Conservation (phyloP, 768 basidiomycete species). For the Coprinopsis cinerea region DNA sequence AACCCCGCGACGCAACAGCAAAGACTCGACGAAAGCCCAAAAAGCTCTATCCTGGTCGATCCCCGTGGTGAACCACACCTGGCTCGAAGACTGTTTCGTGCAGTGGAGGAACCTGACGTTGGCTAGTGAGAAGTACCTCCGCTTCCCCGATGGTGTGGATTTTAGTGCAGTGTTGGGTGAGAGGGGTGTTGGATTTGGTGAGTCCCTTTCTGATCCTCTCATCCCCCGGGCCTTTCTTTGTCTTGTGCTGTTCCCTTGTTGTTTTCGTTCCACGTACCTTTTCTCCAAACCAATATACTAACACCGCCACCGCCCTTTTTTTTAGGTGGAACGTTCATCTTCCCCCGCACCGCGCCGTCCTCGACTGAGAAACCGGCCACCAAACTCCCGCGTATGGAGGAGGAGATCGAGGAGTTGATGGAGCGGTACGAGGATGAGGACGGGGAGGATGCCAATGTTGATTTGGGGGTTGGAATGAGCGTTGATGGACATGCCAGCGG, state of each 20-base stretch:
- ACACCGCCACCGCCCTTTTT: too few species aligned
- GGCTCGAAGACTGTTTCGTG: constrained; percentile 87
- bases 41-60: constrained; percentile 80
- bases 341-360: background rate
- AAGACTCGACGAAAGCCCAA: constrained; percentile 53
- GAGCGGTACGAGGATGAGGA: constrained; percentile 21
- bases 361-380: background rate
- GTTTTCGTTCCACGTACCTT: background rate
- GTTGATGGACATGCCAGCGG: background rate
- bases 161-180: constrained; percentile 44
- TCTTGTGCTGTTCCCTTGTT: background rate
- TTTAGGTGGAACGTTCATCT: too few species aligned
- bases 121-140: constrained; percentile 60
- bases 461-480: background rate
- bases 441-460: constrained; percentile 13
- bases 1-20: constrained; percentile 21
- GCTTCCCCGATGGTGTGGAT: constrained; percentile 64
- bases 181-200: constrained; percentile 30
- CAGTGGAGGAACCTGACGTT: constrained; percentile 70
- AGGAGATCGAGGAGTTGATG: constrained; percentile 11
- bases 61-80: constrained; percentile 82
- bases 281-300: too few species aligned
- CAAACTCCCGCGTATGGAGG: constrained; percentile 17
- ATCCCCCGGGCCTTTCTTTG: background rate
- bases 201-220: too few species aligned